Base-by-base conservation (phyloP, 805 yeast genomes). In the Wickerhamomyces mucosus region DNA sequence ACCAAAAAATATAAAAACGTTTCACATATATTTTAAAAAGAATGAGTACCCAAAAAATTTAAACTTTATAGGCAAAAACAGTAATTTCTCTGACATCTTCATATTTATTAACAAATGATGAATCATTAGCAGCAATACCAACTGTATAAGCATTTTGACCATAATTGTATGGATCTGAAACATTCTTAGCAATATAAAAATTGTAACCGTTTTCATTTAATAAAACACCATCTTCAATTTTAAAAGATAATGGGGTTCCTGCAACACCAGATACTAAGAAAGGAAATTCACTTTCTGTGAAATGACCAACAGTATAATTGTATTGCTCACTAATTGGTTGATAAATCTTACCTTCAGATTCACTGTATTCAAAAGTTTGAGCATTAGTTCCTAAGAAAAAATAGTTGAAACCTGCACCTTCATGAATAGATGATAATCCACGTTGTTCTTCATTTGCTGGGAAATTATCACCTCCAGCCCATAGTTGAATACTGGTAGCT, bases 121-220 rank as follows among this genome's bases (percentile, higher is more conserved):
- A 22, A 8, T 22, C 42, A 12, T 35, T 51, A 6, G 32, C 25
- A 29, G 63, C 57, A 14, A 50, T 46, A 15, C 43, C 50, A 33
- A 57, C 51, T 32, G 50, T 50, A 37, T 45, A 60, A 15, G 37
- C 12, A 9, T 27, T 11, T 14, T 40, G 23, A 22, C 67, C 61
- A 49, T 53, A 58, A n/a, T 38, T 25, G 53, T 66, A 67, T 17
- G 70, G 68, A 43, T 67, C 73, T 28, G 42, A 43, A 36, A 60
- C 53, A 53, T 65, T 58, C 58, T 54, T 61, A 41, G 61, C 60
- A 31, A 65, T 72, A 42, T 50, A 60, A 53, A 65, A 63, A 10
- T 20, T 20, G 17, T 50, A 50, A 18, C 39, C 41, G 15, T 58
- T 34, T 26, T 62, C 61, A 26, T 55, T 45, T 12, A 36, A 29